Conservation (phyloP, 1,284 basidiomycete species). For the Apiotrichum gamsii region DNA sequence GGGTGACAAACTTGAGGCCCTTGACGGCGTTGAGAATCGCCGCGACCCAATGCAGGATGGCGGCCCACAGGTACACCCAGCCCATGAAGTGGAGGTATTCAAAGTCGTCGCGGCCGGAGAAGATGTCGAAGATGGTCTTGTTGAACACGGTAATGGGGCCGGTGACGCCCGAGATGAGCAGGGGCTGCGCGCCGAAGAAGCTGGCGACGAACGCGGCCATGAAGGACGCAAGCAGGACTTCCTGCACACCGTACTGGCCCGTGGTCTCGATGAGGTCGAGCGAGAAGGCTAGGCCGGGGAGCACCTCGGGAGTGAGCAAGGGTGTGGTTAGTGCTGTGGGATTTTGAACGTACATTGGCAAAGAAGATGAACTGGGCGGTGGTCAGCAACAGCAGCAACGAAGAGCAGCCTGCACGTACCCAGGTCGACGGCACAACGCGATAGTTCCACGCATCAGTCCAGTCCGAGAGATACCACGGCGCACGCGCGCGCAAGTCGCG, state of each 20-base stretch:
- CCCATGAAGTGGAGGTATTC: slow-evolving; percentile 80
- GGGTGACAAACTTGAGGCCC: slow-evolving; percentile 76
- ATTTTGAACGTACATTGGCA: slow-evolving; percentile 33
- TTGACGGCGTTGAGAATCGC: slow-evolving; percentile 79
- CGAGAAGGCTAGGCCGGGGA: slow-evolving; percentile 88
- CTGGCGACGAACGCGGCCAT: slow-evolving; percentile 90
- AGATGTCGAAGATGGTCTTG: slow-evolving; percentile 79
- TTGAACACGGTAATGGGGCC: slow-evolving; percentile 88
- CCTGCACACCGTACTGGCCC: slow-evolving; percentile 80
- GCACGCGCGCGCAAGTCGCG: slow-evolving; percentile 67
- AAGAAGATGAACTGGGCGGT: slow-evolving; percentile 43
- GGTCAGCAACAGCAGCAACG: slow-evolving; percentile 30
- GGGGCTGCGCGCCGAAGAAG: slow-evolving; percentile 80
- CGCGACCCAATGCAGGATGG: slow-evolving; percentile 83
- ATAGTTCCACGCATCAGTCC: slow-evolving; percentile 84
- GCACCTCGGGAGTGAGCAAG: slow-evolving; percentile 52
- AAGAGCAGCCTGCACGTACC: slow-evolving; percentile 46
- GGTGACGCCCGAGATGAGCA: slow-evolving; percentile 90
- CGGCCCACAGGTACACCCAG: slow-evolving; percentile 90
- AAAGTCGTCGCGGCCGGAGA: slow-evolving; percentile 46
- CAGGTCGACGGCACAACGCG: slow-evolving; percentile 50
- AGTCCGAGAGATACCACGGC: slow-evolving; percentile 79
- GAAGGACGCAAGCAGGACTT: slow-evolving; percentile 61
- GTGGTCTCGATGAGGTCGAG: slow-evolving; percentile 87
- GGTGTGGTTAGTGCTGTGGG: no score